Percentiles rank a stretch among this genome's conserved stretches.
These are phyloP conservation scores for Lactarius quietus DNA, from an alignment of 768 basidiomycete genomes.

Conservation along the genomic window DNA sequence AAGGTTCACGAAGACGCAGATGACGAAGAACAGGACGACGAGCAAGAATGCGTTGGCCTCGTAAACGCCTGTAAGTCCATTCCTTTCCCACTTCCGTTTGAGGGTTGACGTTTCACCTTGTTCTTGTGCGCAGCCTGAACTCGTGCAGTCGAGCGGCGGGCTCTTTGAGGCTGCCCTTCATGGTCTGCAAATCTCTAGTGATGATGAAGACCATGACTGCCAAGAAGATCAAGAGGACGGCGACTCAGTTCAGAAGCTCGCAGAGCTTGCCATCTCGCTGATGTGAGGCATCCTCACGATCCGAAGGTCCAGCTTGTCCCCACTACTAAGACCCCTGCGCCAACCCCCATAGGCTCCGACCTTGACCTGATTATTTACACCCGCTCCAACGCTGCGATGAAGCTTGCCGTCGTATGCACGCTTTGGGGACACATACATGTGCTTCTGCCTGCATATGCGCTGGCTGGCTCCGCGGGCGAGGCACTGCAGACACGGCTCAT, in stretches of 20 bases:
- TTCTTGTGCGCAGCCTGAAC: slow-evolving; percentile 38
- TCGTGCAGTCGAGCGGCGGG: slow-evolving; percentile 54
- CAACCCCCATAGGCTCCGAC: neutral
- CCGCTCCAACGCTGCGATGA: slow-evolving; percentile 46
- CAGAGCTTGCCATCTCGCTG: slow-evolving; percentile 16
- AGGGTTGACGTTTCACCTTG: slow-evolving; percentile 1
- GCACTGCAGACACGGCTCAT: slow-evolving; percentile 48
- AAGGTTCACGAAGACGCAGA: slow-evolving; percentile 31
- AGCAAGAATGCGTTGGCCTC: slow-evolving; percentile 38
- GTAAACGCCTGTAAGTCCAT: slow-evolving; percentile 52
- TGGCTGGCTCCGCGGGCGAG: slow-evolving; percentile 42
- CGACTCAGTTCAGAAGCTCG: slow-evolving; percentile 26
- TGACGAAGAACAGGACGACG: slow-evolving; percentile 27
- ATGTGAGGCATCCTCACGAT: slow-evolving; percentile 23
- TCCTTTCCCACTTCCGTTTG: neutral
- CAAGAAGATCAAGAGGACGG: slow-evolving; percentile 45
- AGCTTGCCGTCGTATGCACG: slow-evolving; percentile 51
- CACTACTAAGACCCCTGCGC: neutral
- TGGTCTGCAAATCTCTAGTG: slow-evolving; percentile 39
- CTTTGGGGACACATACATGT: slow-evolving; percentile 51
- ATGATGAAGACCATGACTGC: neutral
- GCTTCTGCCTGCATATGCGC: slow-evolving; percentile 40
- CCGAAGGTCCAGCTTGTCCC: slow-evolving; percentile 22
- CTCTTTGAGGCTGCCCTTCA: slow-evolving; percentile 49
- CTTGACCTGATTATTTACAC: slow-evolving; percentile 23